Conservation (phyloP, 257 asterid genomes). For the Dorcoceras hygrometricum region DNA sequence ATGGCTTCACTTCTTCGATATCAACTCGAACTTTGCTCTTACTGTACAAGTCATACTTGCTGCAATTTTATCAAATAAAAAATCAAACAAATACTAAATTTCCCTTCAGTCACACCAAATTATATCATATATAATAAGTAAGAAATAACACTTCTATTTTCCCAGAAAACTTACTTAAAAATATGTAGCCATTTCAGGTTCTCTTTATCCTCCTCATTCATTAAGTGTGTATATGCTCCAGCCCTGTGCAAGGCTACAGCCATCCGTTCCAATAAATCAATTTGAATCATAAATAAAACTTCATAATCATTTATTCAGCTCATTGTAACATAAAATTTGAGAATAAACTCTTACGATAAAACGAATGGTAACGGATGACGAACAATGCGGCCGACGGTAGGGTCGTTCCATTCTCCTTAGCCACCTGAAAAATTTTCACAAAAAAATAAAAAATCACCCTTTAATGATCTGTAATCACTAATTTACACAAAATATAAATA, state of each 20-base stretch:
- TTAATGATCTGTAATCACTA: not conserved
- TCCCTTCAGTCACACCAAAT: not conserved
- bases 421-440: constrained; percentile 28
- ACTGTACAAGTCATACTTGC: constrained; percentile 51
- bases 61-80: constrained; percentile 20
- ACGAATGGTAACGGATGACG: constrained; percentile 57
- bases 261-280: not conserved
- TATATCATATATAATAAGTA: no score
- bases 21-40: constrained; percentile 48
- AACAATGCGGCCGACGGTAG: constrained; percentile 56
- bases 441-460: not conserved
- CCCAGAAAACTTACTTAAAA: constrained; percentile 35
- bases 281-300: not conserved
- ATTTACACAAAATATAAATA: not conserved
- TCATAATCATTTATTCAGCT: not conserved
- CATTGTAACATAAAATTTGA: not conserved
- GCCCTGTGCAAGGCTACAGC: constrained; percentile 40
- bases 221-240: constrained; percentile 50
- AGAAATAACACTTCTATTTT: not conserved
- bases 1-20: constrained; percentile 49
- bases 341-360: constrained; percentile 39
- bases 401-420: constrained; percentile 50
- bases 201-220: constrained; percentile 51
- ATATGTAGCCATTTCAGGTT: constrained; percentile 48
- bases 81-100: no score